A percentile compares a stretch with the other conserved stretches of the same genome.
Conservation (phyloP, 176 grass and related monocot genomes). For the Pharus latifolius region DNA sequence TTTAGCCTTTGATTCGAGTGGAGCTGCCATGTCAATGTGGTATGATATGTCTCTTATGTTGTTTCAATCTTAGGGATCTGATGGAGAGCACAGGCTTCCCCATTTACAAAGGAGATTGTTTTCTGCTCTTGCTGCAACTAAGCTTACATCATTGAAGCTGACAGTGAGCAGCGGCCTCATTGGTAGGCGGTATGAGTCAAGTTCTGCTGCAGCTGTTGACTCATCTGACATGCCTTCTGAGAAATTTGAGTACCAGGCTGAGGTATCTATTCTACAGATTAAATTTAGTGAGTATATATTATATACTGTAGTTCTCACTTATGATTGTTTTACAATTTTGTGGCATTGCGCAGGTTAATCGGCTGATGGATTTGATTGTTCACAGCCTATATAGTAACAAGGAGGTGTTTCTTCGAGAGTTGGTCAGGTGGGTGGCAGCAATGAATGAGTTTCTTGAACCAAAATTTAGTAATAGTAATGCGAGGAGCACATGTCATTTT, state of each 20-base stretch:
- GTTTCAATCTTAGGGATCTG: conserved; percentile 29
- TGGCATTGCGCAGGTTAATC: conserved; percentile 61
- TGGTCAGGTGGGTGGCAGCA: conserved; percentile 68
- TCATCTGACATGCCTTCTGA: conserved; percentile 33
- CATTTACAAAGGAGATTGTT: conserved; percentile 44
- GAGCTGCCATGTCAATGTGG: no score
- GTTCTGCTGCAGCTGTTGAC: conserved; percentile 52
- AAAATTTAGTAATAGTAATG: no score
- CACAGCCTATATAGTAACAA: conserved; percentile 99
- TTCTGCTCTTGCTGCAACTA: conserved; percentile 27
- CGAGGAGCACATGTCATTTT: no score
- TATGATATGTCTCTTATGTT: neutral
- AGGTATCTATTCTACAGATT: conserved; percentile 65
- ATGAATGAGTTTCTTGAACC: no score
- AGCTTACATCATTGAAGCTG: neutral
- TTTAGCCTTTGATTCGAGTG: neutral
- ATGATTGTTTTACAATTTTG: neutral
- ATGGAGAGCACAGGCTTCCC: conserved; percentile 13
- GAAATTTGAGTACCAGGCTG: conserved; percentile 91
- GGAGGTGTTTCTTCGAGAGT: conserved; percentile 91
- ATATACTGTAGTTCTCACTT: neutral
- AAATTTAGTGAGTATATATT: no score
- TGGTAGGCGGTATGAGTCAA: conserved; percentile 56
- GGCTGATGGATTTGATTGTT: conserved; percentile 98
- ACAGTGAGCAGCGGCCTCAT: conserved; percentile 11